phyloP scores from a whole-genome alignment of 192 early-diverging fungal species.

The Spizellomyces punctatus region DNA sequence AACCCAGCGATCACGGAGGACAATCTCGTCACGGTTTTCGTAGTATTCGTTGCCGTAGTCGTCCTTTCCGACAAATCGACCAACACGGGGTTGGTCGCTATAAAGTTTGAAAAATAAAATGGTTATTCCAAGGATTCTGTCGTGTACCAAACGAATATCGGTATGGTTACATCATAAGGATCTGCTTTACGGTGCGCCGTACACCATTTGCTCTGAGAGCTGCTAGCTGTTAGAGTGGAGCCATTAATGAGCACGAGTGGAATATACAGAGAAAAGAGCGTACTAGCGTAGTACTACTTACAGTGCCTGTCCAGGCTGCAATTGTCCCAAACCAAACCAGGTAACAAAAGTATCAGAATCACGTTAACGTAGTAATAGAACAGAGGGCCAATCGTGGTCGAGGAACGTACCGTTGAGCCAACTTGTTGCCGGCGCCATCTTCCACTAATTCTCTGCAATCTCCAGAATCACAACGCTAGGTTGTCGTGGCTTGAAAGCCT shows the following conservation, averaged over 20 bases:
- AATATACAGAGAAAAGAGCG: neutral
- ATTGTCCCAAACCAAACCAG: neutral
- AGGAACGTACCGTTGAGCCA: slow-evolving; percentile 12
- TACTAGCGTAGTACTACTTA: neutral
- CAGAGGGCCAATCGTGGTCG: neutral
- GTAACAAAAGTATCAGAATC: neutral
- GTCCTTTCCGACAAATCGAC: slow-evolving; percentile 52
- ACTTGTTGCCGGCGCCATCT: neutral
- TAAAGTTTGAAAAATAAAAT: too few species aligned
- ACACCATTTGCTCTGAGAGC: slow-evolving; percentile 19
- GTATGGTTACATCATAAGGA: slow-evolving; percentile 21
- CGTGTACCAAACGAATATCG: neutral
- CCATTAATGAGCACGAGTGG: neutral
- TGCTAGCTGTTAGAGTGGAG: neutral
- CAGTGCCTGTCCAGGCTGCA: neutral
- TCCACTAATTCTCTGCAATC: too few species aligned
- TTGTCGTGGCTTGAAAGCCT: too few species aligned
- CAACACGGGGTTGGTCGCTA: slow-evolving; percentile 48
- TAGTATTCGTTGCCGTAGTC: slow-evolving; percentile 56
- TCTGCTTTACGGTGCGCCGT: slow-evolving; percentile 19
- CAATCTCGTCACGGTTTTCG: slow-evolving; percentile 49
- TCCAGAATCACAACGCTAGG: too few species aligned
- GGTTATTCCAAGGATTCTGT: neutral
- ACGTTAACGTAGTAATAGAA: neutral
- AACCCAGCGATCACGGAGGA: slow-evolving; percentile 52